Evolutionary conservation across 2,329 filamentous ascomycete genomes (phyloP).

Genomic region (Cryphonectria naterciae): DNA sequence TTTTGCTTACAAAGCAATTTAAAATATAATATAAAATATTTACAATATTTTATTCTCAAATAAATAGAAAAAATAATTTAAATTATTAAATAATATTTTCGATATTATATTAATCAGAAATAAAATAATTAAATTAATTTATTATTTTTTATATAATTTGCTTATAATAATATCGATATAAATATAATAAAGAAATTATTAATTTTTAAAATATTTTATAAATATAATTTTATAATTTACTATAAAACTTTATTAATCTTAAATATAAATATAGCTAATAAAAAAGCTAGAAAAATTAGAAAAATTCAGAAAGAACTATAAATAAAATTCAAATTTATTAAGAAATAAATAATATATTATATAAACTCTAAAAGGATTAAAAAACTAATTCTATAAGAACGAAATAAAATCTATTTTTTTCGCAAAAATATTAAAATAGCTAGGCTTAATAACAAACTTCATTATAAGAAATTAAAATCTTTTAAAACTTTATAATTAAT

Average conservation of each 20-base stretch:
- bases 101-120: constrained; percentile 22
- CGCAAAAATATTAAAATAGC: neutral
- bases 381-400: neutral
- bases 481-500: too few relatives aligned
- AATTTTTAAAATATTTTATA: too few relatives aligned
- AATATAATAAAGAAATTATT: too few relatives aligned
- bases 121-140: constrained; percentile 24
- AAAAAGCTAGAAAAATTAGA: neutral
- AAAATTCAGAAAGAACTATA: too few relatives aligned
- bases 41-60: constrained; percentile 1
- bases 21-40: constrained; percentile 12
- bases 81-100: neutral
- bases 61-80: neutral
- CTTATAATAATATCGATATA: neutral
- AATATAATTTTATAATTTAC: too few relatives aligned
- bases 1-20: constrained; percentile 18
- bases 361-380: neutral
- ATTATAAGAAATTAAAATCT: neutral
- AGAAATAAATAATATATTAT: too few relatives aligned
- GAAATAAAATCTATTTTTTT: neutral
- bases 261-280: too few relatives aligned
- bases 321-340: too few relatives aligned
- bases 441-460: neutral
- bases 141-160: constrained; percentile 15
- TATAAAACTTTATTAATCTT: too few relatives aligned